Conservation (phyloP, 345 rosid genomes). For the Lepidium africanum region DNA sequence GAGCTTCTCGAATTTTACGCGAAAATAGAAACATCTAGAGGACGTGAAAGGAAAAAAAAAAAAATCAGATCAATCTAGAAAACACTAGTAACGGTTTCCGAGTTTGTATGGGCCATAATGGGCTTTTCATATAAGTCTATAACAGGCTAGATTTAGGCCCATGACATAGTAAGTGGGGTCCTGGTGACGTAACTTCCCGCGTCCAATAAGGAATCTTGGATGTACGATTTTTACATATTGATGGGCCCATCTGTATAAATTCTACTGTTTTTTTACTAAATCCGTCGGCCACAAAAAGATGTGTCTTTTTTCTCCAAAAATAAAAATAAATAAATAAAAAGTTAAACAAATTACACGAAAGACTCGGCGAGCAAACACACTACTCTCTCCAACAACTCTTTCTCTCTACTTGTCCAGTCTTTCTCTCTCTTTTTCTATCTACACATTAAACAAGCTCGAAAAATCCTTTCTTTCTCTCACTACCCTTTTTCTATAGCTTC, state of each 20-base stretch:
- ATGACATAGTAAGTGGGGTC: constrained; percentile 23
- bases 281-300: constrained; percentile 25
- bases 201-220: constrained; percentile 8
- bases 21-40: background rate
- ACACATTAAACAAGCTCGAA: constrained; percentile 1
- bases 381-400: background rate
- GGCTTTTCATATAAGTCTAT: background rate
- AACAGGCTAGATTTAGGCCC: background rate
- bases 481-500: no score
- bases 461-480: background rate
- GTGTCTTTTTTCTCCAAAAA: background rate
- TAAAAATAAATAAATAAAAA: background rate
- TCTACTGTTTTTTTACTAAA: constrained; percentile 1
- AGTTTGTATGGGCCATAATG: background rate
- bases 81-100: background rate
- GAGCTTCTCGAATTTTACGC: background rate
- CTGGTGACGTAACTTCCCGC: constrained; percentile 16
- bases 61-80: constrained; percentile 1
- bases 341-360: constrained; percentile 6
- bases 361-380: constrained; percentile 16
- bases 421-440: background rate
- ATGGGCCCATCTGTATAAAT: background rate
- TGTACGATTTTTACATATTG: constrained; percentile 6
- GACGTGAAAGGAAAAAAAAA: background rate
- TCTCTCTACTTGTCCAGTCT: background rate